phyloP scores from a whole-genome alignment of 306 rosid genomes.

The Argentina anserina region DNA sequence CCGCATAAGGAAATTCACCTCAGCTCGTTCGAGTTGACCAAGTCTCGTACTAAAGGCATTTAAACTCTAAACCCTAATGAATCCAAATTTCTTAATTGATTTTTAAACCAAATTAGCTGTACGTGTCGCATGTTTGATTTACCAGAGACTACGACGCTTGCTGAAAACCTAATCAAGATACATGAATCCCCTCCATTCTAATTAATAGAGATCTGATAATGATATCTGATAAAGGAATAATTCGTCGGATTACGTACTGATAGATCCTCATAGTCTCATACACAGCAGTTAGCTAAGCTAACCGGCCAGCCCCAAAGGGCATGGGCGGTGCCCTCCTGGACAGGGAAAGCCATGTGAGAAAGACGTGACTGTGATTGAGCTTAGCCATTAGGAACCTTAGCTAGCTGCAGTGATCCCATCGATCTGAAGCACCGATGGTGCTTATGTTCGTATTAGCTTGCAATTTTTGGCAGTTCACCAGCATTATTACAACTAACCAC shows the following conservation, averaged over 20 bases:
- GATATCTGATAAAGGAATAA: constrained; percentile 1
- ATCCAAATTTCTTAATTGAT: not conserved
- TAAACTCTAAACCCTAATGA: not conserved
- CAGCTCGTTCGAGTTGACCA: not conserved
- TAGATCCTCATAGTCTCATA: not conserved
- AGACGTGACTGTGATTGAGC: constrained; percentile 33
- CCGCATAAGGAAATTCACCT: no score
- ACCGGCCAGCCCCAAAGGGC: not conserved
- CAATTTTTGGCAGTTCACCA: not conserved
- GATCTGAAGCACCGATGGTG: not conserved
- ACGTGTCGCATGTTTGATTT: not conserved
- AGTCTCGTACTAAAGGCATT: not conserved
- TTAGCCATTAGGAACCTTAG: not conserved
- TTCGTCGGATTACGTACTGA: not conserved
- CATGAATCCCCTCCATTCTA: not conserved
- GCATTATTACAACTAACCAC: not conserved
- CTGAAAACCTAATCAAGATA: not conserved
- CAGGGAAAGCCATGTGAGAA: constrained; percentile 47
- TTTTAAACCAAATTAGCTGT: not conserved
- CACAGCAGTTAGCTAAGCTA: not conserved
- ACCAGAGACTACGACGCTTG: not conserved
- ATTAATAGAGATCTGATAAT: not conserved
- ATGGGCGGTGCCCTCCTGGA: constrained; percentile 58
- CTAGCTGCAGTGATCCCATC: not conserved
- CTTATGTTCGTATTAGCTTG: not conserved